Evolutionary conservation across 2,329 filamentous ascomycete species (phyloP).

Genomic region (Pseudogymnoascus sp.): DNA sequence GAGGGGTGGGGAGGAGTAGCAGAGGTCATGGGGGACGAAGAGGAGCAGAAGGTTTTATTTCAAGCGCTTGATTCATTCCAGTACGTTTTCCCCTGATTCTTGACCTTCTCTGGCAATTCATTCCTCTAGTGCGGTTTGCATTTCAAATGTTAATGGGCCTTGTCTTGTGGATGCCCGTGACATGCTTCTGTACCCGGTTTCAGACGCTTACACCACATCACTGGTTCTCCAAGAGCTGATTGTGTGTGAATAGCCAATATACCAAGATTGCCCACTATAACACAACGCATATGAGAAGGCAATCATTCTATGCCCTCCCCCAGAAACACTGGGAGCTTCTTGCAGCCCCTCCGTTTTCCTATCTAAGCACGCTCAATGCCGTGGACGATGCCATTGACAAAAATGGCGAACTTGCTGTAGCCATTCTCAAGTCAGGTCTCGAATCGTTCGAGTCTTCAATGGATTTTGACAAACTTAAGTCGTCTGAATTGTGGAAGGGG

Average conservation of each 20-base stretch:
- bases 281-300: conserved; percentile 80
- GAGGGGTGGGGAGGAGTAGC: background rate
- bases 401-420: conserved; percentile 76
- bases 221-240: background rate
- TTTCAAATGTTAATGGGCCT: background rate
- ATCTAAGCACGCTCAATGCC: conserved; percentile 68
- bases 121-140: background rate
- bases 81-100: conserved; percentile 44
- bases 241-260: conserved; percentile 57
- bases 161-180: conserved; percentile 3
- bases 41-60: conserved; percentile 74
- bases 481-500: conserved; percentile 54
- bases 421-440: conserved; percentile 65
- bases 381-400: conserved; percentile 83
- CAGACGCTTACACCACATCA: background rate
- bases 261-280: conserved; percentile 80
- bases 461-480: conserved; percentile 11
- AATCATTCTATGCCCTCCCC: conserved; percentile 87
- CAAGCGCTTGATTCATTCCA: conserved; percentile 81
- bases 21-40: conserved; percentile 53
- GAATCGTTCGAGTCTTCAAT: conserved; percentile 48
- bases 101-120: background rate
- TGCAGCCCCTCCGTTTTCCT: conserved; percentile 71
- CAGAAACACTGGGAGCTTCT: conserved; percentile 77
- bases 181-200: conserved; percentile 9